phyloP scores from a whole-genome alignment of 768 basidiomycete species.

The Rubroboletus satanas region DNA sequence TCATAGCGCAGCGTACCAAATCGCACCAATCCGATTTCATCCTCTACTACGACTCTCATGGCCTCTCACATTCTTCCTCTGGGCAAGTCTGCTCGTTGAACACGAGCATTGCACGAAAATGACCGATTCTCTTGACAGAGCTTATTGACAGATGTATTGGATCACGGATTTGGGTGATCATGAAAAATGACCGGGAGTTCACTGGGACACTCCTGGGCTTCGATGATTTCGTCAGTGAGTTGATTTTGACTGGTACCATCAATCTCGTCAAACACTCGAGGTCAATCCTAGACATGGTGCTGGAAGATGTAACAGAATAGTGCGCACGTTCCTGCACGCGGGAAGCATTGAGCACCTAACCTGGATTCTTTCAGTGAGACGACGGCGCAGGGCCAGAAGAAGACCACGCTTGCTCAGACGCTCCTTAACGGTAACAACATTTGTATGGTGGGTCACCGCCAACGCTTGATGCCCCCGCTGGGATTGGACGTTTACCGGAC shows the following conservation, averaged over 20 bases:
- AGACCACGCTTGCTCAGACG: constrained; percentile 82
- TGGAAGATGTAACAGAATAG: constrained; percentile 98
- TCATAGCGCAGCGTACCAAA: constrained; percentile 15
- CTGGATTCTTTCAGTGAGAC: constrained; percentile 57
- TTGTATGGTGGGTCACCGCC: constrained; percentile 78
- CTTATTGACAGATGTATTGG: constrained; percentile 97
- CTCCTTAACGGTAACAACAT: constrained; percentile 94
- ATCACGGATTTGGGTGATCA: constrained; percentile 95
- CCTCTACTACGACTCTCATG: constrained; percentile 43
- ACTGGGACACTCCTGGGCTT: constrained; percentile 93
- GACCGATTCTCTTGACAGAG: constrained; percentile 44
- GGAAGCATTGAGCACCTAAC: not conserved
- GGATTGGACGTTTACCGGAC: constrained; percentile 2
- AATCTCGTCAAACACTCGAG: not conserved
- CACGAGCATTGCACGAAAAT: not conserved
- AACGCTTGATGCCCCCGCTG: not conserved
- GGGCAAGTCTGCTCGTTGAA: constrained; percentile 41
- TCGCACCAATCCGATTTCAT: not conserved
- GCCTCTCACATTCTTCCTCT: constrained; percentile 93
- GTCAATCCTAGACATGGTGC: constrained; percentile 68
- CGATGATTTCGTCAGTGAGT: constrained; percentile 99
- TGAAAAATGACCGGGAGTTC: constrained; percentile 97
- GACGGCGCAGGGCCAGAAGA: constrained; percentile 77
- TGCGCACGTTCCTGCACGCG: constrained; percentile 38
- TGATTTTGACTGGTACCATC: not conserved